phyloP scores from a whole-genome alignment of 352 stramenopile species.

The Phytophthora rubi region DNA sequence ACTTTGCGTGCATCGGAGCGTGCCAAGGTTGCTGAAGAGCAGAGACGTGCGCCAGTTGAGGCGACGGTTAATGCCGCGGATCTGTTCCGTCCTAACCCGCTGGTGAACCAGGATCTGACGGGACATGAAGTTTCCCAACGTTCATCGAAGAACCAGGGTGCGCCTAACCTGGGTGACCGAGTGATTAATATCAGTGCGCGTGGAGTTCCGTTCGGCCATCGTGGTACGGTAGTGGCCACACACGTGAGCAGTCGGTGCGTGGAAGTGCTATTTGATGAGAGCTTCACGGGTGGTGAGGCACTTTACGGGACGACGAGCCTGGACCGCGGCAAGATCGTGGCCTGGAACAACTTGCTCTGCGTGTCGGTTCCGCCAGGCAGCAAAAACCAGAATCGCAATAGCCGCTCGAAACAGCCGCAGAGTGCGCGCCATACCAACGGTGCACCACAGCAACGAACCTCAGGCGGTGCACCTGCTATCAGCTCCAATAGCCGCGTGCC shows the following conservation, averaged over 20 bases:
- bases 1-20: slow-evolving; percentile 71
- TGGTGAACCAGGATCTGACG: slow-evolving; percentile 85
- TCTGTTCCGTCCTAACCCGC: slow-evolving; percentile 76
- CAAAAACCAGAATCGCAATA: slow-evolving; percentile 31
- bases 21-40: slow-evolving; percentile 48
- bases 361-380: slow-evolving; percentile 58
- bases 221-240: slow-evolving; percentile 97
- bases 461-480: slow-evolving; percentile 21
- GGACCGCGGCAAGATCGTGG: slow-evolving; percentile 95
- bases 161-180: slow-evolving; percentile 95
- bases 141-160: slow-evolving; percentile 64
- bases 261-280: slow-evolving; percentile 97
- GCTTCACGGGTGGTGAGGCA: slow-evolving; percentile 97
- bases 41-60: slow-evolving; percentile 48
- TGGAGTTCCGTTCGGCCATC: slow-evolving; percentile 96
- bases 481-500: slow-evolving; percentile 31
- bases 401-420: slow-evolving; percentile 18
- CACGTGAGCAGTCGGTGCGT: slow-evolving; percentile 97
- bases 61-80: slow-evolving; percentile 52
- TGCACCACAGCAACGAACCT: slow-evolving; percentile 18
- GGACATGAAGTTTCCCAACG: slow-evolving; percentile 65
- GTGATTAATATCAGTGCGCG: slow-evolving; percentile 97
- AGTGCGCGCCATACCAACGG: slow-evolving; percentile 20
- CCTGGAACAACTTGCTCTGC: slow-evolving; percentile 91
- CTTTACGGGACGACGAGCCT: slow-evolving; percentile 96